Conservation (phyloP, 192 early-diverging fungal species). For the Linnemannia hyalina region DNA sequence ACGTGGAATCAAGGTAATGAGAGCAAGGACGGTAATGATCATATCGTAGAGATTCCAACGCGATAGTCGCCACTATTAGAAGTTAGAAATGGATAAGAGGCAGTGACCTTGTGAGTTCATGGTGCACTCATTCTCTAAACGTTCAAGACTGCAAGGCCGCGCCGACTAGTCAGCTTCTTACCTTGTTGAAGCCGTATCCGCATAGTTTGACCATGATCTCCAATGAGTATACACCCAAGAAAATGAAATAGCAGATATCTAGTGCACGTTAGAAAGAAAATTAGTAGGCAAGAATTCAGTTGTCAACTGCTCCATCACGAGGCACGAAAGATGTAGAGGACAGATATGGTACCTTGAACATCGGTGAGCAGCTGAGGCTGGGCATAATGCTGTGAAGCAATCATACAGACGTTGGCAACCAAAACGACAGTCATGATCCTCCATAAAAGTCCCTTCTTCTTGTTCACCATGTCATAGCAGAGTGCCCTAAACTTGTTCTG, state of each 20-base stretch:
- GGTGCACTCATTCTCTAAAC: too few species aligned
- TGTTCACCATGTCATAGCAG: constrained; percentile 66
- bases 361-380: constrained; percentile 41
- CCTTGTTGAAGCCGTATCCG: constrained; percentile 51
- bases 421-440: constrained; percentile 62
- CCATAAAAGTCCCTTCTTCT: constrained; percentile 65
- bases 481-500: constrained; percentile 53
- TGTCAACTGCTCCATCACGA: neutral
- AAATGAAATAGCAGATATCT: constrained; percentile 47
- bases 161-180: neutral
- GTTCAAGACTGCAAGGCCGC: too few species aligned
- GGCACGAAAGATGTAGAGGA: neutral
- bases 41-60: constrained; percentile 52
- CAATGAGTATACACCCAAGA: constrained; percentile 34
- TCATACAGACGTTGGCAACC: constrained; percentile 60
- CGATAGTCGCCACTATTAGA: constrained; percentile 38
- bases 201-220: constrained; percentile 38
- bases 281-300: neutral
- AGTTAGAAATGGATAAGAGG: neutral
- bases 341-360: constrained; percentile 29
- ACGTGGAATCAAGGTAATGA: constrained; percentile 46
- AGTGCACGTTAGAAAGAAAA: constrained; percentile 41
- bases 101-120: neutral
- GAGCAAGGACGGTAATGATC: constrained; percentile 26
- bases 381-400: constrained; percentile 52